These are phyloP conservation scores for Zangia roseola DNA, from an alignment of 768 basidiomycete genomes.

Conservation along the genomic window DNA sequence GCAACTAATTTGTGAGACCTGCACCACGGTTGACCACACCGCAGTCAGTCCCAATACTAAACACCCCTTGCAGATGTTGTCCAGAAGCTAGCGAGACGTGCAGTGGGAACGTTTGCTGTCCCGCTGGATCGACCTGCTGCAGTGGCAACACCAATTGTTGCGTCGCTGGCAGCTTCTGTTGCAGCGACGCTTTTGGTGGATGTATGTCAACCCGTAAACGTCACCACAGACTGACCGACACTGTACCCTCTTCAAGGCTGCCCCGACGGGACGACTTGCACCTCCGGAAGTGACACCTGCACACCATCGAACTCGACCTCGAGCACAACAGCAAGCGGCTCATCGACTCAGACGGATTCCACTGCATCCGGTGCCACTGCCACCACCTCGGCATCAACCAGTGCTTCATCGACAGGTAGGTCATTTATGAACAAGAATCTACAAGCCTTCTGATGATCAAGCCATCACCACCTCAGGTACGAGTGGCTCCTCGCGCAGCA, in stretches of 20 bases:
- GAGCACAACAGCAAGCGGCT: not conserved
- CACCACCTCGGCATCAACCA: not conserved
- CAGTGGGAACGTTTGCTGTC: slow-evolving; percentile 8
- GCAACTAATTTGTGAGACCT: not conserved
- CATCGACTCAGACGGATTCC: too few relatives aligned
- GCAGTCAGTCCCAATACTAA: too few relatives aligned
- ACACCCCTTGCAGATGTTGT: slow-evolving; percentile 15
- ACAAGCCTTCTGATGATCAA: not conserved
- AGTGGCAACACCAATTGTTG: slow-evolving; percentile 7
- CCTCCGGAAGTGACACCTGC: slow-evolving; percentile 5
- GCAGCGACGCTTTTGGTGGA: slow-evolving; percentile 20
- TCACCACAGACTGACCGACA: not conserved
- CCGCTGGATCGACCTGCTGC: slow-evolving; percentile 12
- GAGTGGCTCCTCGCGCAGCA: slow-evolving; percentile 8
- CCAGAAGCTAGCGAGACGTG: slow-evolving; percentile 13
- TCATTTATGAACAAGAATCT: not conserved
- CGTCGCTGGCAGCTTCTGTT: slow-evolving; percentile 12
- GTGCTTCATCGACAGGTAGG: not conserved
- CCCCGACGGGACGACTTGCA: slow-evolving; percentile 11
- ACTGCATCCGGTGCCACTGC: too few relatives aligned
- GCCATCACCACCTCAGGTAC: not conserved
- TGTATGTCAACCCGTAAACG: slow-evolving; percentile 14
- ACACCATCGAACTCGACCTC: not conserved
- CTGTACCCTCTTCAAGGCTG: slow-evolving; percentile 13
- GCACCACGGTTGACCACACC: not conserved